A percentile compares a stretch with the other conserved stretches of the same genome.
These are phyloP conservation scores for Camptophora hylomeconis DNA, from an alignment of 2,329 filamentous ascomycete genomes.

Conservation along the genomic window DNA sequence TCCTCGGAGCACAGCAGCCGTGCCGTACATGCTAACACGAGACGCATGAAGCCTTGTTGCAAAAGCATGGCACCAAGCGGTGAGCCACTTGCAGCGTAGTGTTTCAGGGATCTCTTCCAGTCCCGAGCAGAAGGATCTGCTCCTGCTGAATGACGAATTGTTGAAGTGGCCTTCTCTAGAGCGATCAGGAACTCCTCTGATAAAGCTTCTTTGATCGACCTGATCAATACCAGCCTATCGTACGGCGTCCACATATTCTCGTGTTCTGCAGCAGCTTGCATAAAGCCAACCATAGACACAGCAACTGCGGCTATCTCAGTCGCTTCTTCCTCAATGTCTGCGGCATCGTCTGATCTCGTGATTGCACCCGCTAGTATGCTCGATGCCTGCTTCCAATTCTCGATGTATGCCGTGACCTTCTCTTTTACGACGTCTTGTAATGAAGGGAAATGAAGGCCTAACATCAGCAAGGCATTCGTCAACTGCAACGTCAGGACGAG, in stretches of 20 bases:
- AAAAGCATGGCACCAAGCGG: slow-evolving; percentile 85
- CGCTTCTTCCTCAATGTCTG: slow-evolving; percentile 41
- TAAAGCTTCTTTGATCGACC: slow-evolving; percentile 57
- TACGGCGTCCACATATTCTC: slow-evolving; percentile 67
- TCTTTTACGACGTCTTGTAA: slow-evolving; percentile 54
- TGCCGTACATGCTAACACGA: slow-evolving; percentile 67
- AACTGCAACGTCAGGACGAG: slow-evolving; percentile 71
- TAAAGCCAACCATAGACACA: slow-evolving; percentile 77
- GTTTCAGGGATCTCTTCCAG: slow-evolving; percentile 76
- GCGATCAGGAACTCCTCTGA: slow-evolving; percentile 76
- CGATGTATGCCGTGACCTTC: slow-evolving; percentile 59
- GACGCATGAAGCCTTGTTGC: slow-evolving; percentile 75
- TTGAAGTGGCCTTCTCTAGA: slow-evolving; percentile 80
- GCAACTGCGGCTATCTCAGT: slow-evolving; percentile 61
- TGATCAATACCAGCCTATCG: slow-evolving; percentile 61
- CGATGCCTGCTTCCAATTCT: slow-evolving; percentile 54
- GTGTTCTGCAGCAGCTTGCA: slow-evolving; percentile 67
- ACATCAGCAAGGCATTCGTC: slow-evolving; percentile 64
- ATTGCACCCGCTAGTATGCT: slow-evolving; percentile 40
- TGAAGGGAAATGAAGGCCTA: slow-evolving; percentile 60
- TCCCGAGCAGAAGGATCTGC: slow-evolving; percentile 57
- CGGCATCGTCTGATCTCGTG: slow-evolving; percentile 41
- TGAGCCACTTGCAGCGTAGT: slow-evolving; percentile 66
- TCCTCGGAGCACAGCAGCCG: slow-evolving; percentile 53
- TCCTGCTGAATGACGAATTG: slow-evolving; percentile 65